phyloP scores from a whole-genome alignment of 768 basidiomycete species.

The Coprinopsis sp. region DNA sequence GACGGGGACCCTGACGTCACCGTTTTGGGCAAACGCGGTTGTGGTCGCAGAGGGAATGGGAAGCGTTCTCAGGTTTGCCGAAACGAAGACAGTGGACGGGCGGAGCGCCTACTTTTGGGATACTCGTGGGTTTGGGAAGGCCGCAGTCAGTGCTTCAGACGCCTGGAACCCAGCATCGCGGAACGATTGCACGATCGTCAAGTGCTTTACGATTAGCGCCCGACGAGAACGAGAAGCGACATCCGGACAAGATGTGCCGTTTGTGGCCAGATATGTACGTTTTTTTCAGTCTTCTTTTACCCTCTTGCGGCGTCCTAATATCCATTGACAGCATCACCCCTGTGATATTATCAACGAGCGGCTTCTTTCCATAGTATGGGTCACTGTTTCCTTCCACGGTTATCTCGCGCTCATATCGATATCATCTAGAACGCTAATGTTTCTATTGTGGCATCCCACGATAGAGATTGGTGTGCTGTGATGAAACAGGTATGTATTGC shows the following conservation, averaged over 20 bases:
- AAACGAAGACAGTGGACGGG: constrained; percentile 2
- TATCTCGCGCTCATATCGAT: neutral
- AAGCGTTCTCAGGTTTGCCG: neutral
- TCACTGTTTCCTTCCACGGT: neutral
- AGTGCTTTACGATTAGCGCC: neutral
- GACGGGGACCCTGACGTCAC: constrained; percentile 1
- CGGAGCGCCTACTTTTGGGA: constrained; percentile 1
- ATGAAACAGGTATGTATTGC: constrained; percentile 1
- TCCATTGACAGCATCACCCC: neutral
- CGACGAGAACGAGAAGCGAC: neutral
- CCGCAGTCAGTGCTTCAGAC: constrained; percentile 3
- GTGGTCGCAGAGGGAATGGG: neutral
- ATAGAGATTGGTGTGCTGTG: constrained; percentile 8
- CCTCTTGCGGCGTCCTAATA: neutral
- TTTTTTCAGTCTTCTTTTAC: neutral
- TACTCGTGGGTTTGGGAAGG: neutral
- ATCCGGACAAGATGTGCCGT: neutral
- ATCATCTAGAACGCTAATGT: neutral
- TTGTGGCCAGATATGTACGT: neutral
- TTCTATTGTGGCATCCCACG: constrained; percentile 5
- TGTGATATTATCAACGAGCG: constrained; percentile 5
- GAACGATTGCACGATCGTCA: constrained; percentile 1
- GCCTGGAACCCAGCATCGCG: constrained; percentile 2
- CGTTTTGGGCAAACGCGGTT: constrained; percentile 8
- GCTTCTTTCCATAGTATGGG: constrained; percentile 4